Evolutionary conservation across 768 basidiomycete genomes (phyloP).

Genomic region (Cystofilobasidium bisporidii): DNA sequence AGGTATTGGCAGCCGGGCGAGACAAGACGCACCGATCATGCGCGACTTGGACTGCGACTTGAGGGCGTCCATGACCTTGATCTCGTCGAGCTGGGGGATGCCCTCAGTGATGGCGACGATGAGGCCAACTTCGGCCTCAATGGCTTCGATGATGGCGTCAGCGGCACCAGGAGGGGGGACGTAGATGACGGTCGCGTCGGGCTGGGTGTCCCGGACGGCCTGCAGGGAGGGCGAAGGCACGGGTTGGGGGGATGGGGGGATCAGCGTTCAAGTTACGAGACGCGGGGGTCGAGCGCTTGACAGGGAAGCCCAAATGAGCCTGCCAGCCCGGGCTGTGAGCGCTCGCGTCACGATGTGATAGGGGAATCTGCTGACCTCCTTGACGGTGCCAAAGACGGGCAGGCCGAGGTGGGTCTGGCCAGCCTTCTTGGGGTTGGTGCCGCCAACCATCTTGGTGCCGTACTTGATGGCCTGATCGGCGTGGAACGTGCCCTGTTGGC

Average conservation of each 20-base stretch:
- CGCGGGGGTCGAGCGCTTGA: too few relatives aligned
- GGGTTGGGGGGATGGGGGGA: too few relatives aligned
- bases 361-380: conserved; percentile 65
- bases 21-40: conserved; percentile 49
- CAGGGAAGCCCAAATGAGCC: too few relatives aligned
- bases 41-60: conserved; percentile 88
- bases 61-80: conserved; percentile 85
- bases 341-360: too few relatives aligned
- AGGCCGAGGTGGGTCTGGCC: conserved; percentile 90
- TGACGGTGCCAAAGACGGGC: conserved; percentile 84
- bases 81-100: conserved; percentile 95
- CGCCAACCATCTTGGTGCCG: conserved; percentile 91
- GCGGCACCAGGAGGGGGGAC: conserved; percentile 95
- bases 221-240: conserved; percentile 36
- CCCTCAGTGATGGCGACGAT: conserved; percentile 99
- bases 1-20: too few relatives aligned
- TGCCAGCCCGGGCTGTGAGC: too few relatives aligned
- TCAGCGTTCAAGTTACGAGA: too few relatives aligned
- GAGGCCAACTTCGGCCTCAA: conserved; percentile 92
- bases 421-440: conserved; percentile 85
- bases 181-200: conserved; percentile 92
- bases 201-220: conserved; percentile 76
- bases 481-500: conserved; percentile 83
- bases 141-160: conserved; percentile 96
- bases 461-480: conserved; percentile 71